Conservation (phyloP, 768 basidiomycete genomes). For the Rhizopogon roseolus region DNA sequence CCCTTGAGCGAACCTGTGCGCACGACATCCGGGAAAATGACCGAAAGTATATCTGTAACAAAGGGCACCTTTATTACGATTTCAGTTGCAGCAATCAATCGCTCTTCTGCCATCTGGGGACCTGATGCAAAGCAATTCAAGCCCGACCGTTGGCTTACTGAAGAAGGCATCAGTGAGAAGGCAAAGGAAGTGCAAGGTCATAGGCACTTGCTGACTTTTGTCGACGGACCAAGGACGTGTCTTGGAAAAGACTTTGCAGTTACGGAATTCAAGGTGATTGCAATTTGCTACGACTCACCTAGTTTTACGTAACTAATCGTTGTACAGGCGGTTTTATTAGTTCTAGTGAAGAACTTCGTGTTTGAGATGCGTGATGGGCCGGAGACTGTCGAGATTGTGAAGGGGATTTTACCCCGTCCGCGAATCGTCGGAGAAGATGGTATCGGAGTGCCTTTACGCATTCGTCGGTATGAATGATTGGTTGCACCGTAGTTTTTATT, state of each 20-base stretch:
- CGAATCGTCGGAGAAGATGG: slow-evolving; percentile 14
- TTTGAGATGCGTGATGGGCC: slow-evolving; percentile 17
- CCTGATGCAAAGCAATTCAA: slow-evolving; percentile 50
- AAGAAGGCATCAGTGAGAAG: slow-evolving; percentile 17
- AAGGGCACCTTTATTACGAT: slow-evolving; percentile 43
- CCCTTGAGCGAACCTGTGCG: slow-evolving; percentile 48
- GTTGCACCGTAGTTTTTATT: too few species aligned
- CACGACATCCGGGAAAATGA: slow-evolving; percentile 34
- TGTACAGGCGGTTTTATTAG: slow-evolving; percentile 35
- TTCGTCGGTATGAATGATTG: slow-evolving; percentile 17
- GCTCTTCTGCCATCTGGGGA: slow-evolving; percentile 57
- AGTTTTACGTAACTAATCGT: background rate
- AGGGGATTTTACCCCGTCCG: slow-evolving; percentile 13
- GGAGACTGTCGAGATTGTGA: slow-evolving; percentile 6
- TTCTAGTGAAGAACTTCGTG: slow-evolving; percentile 31
- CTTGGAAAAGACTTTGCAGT: slow-evolving; percentile 46
- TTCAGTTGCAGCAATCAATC: slow-evolving; percentile 44
- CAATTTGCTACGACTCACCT: background rate
- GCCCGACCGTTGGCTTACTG: slow-evolving; percentile 59
- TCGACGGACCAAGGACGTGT: slow-evolving; percentile 48
- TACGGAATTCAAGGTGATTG: slow-evolving; percentile 27
- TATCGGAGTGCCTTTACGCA: slow-evolving; percentile 26
- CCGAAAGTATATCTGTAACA: slow-evolving; percentile 39
- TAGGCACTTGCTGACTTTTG: slow-evolving; percentile 46
- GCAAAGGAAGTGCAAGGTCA: slow-evolving; percentile 44